Evolutionary conservation across 2,329 filamentous ascomycete genomes (phyloP), one percentile per base, ranked within the genome.

Genomic region (Penicillium sp.): DNA sequence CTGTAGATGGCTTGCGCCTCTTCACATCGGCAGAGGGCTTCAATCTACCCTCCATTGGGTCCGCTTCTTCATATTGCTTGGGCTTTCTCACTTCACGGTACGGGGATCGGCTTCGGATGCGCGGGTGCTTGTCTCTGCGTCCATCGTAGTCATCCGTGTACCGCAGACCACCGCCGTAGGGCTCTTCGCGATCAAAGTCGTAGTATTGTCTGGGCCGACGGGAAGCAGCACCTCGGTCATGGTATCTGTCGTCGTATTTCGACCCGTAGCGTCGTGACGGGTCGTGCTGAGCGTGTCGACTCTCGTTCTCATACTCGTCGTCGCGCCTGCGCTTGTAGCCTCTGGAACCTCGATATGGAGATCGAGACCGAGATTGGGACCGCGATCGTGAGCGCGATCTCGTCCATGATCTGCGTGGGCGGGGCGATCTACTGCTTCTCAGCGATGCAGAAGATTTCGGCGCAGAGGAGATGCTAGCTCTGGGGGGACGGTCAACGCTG

Each of bases 401-500:
- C 30, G 55, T 51, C 52, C 55, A 61, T 41, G 74, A 65, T 76
- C 77, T 62, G 75, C 60, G 60, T 80, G 76, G 57, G 76, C 73
- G 66, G 77, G 77, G 77, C 47, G 77, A 79, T 60, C 66, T 68
- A 51, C 66, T 69, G 37, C 45, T 54, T 51, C 51, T 58, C 59
- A 68, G 62, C 59, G 76, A 75, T 54, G 69, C 61, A 44, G 62
- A 55, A 51, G 62, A 65, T 73, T 72, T 76, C 64, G 68, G 50
- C 39, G 59, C 59, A 48, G 61, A 57, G 54, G 66, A 58, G 55
- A 56, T 56, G 73, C 75, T 79, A 70, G 69, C 75, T 89, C 87
- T 94, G 84, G 84, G 77, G 76, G 75, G 80, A 79, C 83, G 84
- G 86, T 94, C 85, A 94, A 94, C 82, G 78, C 76, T 80, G 78